phyloP scores from a whole-genome alignment of 2,329 filamentous ascomycete species.

The Tolypocladium album region DNA sequence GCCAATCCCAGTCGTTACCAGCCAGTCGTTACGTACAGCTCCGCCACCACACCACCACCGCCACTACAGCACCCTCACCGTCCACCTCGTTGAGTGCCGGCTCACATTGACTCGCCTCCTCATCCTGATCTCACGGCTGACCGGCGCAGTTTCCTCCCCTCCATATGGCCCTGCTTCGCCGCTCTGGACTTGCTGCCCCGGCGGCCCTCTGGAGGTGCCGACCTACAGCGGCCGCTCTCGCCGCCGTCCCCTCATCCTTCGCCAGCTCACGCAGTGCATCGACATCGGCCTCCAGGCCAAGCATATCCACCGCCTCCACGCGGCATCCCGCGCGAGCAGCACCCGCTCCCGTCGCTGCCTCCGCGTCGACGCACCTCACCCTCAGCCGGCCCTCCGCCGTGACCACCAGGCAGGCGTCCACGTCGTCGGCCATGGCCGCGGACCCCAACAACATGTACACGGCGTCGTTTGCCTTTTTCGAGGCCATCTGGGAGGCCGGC shows the following conservation, averaged over 20 bases:
- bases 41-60: background rate
- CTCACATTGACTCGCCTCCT: too few relatives aligned
- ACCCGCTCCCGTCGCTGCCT: background rate
- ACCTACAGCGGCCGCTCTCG: conserved; percentile 5
- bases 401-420: conserved; percentile 4
- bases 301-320: background rate
- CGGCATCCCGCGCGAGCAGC: background rate
- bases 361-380: background rate
- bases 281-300: background rate
- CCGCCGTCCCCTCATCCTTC: conserved; percentile 1
- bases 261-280: background rate
- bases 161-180: conserved; percentile 15
- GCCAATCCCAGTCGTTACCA: background rate
- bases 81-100: too few relatives aligned
- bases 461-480: conserved; percentile 72
- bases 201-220: conserved; percentile 11
- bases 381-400: background rate
- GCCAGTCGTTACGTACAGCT: background rate
- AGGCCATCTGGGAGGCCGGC: conserved; percentile 64
- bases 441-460: conserved; percentile 46
- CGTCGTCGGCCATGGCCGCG: conserved; percentile 5
- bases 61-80: too few relatives aligned
- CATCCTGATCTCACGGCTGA: background rate
- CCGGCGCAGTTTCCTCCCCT: background rate
- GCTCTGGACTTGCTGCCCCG: conserved; percentile 12